phyloP scores from a whole-genome alignment of 2,329 filamentous ascomycete genomes.

The Fusarium irregulare region DNA sequence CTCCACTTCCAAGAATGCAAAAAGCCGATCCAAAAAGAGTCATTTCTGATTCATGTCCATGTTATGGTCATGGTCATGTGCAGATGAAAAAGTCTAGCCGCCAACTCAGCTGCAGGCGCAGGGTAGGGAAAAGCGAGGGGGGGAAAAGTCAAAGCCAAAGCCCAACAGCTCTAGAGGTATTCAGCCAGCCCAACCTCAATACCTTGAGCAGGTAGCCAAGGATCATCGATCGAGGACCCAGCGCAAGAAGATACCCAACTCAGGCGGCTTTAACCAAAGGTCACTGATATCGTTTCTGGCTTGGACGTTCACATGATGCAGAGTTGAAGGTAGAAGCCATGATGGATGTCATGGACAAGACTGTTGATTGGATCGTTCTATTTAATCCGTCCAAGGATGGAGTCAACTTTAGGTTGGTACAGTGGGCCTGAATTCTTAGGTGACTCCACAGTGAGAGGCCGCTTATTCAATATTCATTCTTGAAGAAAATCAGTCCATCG shows the following conservation, averaged over 20 bases:
- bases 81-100: constrained; percentile 28
- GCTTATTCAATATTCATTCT: not conserved
- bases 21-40: constrained; percentile 15
- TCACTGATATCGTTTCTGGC: constrained; percentile 4
- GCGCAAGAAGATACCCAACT: constrained; percentile 4
- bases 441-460: constrained; percentile 3
- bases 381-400: constrained; percentile 4
- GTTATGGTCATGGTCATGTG: constrained; percentile 34
- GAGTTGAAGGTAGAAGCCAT: constrained; percentile 7
- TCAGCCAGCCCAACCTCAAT: constrained; percentile 6
- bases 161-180: not conserved
- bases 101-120: constrained; percentile 25
- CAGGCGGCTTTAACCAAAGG: not conserved
- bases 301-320: constrained; percentile 27
- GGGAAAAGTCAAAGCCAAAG: not conserved
- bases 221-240: constrained; percentile 29
- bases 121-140: constrained; percentile 13
- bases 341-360: constrained; percentile 2
- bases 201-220: not conserved
- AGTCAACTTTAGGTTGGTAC: constrained; percentile 10
- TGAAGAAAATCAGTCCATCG: constrained; percentile 16
- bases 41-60: constrained; percentile 9
- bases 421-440: constrained; percentile 7
- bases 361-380: constrained; percentile 11
- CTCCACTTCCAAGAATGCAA: constrained; percentile 27